Evolutionary conservation across 768 basidiomycete species (phyloP).

Genomic region (Termitomyces sp.): DNA sequence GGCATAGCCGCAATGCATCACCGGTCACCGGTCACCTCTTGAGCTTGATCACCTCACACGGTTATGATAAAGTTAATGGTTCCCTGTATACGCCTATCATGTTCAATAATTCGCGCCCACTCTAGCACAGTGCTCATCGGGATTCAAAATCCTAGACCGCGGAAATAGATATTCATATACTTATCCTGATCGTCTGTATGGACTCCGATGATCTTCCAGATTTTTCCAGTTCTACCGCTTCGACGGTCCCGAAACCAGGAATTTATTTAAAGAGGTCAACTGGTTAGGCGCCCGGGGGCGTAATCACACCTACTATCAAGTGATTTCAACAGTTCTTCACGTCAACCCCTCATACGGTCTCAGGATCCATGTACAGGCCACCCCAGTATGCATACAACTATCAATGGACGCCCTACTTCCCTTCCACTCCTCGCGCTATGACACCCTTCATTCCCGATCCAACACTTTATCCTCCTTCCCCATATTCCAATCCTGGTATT

Average conservation of each 20-base stretch:
- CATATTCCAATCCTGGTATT: not conserved
- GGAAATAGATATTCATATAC: not conserved
- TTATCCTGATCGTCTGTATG: not conserved
- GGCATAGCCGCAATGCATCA: no score
- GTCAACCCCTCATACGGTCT: not conserved
- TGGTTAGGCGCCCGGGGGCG: no score
- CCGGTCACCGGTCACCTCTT: no score
- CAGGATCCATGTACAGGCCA: not conserved
- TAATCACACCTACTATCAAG: no score
- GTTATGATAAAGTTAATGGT: no score
- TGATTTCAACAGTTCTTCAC: no score
- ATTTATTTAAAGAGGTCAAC: no score
- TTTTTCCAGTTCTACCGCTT: not conserved
- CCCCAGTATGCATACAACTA: not conserved
- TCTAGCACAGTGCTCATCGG: no score
- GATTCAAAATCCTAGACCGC: not conserved
- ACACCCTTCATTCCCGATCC: not conserved
- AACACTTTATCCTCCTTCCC: not conserved
- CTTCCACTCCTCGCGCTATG: not conserved
- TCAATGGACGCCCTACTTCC: not conserved
- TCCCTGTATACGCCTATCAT: no score
- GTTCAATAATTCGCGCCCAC: no score
- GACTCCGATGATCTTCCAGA: not conserved
- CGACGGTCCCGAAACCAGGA: not conserved
- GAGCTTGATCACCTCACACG: no score